A percentile compares a stretch with the other conserved stretches of the same genome.
phyloP scores from a whole-genome alignment of 169 alveolate genomes.

The Plasmodium gaboni region DNA sequence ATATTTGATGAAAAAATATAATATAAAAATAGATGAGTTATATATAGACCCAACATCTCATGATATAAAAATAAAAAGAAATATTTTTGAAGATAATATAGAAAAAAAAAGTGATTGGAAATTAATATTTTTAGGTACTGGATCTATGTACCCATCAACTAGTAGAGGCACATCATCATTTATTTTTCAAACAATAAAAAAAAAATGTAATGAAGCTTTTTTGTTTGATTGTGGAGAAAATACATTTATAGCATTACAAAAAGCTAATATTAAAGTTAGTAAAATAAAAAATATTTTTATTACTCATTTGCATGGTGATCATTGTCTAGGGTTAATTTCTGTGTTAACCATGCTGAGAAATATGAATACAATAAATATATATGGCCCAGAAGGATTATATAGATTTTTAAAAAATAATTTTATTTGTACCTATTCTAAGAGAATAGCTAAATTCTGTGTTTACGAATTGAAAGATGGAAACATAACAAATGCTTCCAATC shows the following conservation, averaged over 20 bases:
- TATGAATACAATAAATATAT: conserved; percentile 59
- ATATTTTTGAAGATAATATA: conserved; percentile 4
- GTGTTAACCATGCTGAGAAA: conserved; percentile 77
- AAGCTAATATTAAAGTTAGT: conserved; percentile 64
- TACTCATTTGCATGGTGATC: conserved; percentile 92
- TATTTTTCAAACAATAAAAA: conserved; percentile 74
- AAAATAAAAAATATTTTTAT: conserved; percentile 82
- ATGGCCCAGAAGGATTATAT: conserved; percentile 87
- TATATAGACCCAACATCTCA: conserved; percentile 29
- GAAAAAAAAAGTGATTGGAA: conserved; percentile 78
- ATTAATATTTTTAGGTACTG: conserved; percentile 84
- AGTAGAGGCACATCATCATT: conserved; percentile 85
- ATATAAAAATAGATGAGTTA: not conserved
- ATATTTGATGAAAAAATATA: not conserved
- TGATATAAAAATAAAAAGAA: conserved; percentile 42
- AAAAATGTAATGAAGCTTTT: conserved; percentile 76
- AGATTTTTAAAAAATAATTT: conserved; percentile 54
- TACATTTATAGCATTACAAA: conserved; percentile 76
- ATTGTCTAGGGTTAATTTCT: conserved; percentile 86
- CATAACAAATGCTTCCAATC: not conserved
- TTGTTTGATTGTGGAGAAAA: conserved; percentile 87
- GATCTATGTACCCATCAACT: conserved; percentile 82
- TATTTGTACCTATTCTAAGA: conserved; percentile 19
- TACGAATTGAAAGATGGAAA: conserved; percentile 14
- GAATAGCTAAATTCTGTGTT: conserved; percentile 32